phyloP scores from a whole-genome alignment of 768 basidiomycete species.

The Kwoniella sp. region DNA sequence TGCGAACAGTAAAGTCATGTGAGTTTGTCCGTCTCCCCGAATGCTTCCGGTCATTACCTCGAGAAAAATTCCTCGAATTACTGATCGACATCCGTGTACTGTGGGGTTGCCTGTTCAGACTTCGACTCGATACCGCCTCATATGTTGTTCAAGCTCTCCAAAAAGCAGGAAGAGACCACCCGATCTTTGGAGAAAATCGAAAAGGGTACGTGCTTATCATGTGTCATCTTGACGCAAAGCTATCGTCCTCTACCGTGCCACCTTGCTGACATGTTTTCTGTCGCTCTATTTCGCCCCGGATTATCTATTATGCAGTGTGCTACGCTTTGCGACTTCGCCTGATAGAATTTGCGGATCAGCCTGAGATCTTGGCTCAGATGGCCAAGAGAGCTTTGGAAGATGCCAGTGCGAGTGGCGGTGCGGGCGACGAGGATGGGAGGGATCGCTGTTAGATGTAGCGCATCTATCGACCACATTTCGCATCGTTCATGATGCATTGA shows the following conservation, averaged over 20 bases:
- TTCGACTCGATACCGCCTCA: constrained; percentile 73
- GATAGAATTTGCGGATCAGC: constrained; percentile 54
- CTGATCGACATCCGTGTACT: too few species aligned
- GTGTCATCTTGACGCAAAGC: too few species aligned
- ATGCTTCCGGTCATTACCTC: too few species aligned
- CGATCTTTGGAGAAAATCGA: constrained; percentile 95
- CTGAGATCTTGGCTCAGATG: constrained; percentile 51
- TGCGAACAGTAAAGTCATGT: constrained; percentile 34
- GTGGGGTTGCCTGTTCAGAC: too few species aligned
- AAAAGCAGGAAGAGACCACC: constrained; percentile 83
- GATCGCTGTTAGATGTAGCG: neutral
- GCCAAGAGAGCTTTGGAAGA: constrained; percentile 54
- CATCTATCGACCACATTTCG: neutral
- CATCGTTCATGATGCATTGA: neutral
- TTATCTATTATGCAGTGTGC: constrained; percentile 45
- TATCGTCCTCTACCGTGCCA: too few species aligned
- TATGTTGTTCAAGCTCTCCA: constrained; percentile 61
- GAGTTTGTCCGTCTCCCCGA: neutral
- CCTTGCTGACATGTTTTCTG: neutral
- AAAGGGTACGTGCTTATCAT: constrained; percentile 77
- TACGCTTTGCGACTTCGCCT: constrained; percentile 51
- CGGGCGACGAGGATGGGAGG: constrained; percentile 11
- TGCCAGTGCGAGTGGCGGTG: constrained; percentile 25
- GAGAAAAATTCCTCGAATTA: too few species aligned
- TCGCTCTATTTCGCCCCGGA: neutral